phyloP scores from a whole-genome alignment of 805 yeast species.

The Saccharomycopsis babjevae region DNA sequence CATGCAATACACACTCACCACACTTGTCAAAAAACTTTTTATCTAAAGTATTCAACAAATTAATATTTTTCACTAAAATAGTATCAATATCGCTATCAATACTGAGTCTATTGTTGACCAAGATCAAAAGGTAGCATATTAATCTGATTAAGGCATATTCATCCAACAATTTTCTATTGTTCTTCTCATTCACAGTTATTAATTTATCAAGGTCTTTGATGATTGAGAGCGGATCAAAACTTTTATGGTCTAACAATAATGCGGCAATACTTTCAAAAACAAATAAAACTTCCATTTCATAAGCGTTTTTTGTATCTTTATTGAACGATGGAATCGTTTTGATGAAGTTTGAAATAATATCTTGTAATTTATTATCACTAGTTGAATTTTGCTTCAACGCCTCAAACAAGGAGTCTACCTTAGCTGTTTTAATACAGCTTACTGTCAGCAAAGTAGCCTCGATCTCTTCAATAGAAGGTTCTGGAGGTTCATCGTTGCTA shows the following conservation, averaged over 20 bases:
- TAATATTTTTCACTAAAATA: neutral
- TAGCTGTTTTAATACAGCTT: constrained; percentile 61
- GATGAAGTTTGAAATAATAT: constrained; percentile 2
- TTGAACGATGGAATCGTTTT: constrained; percentile 5
- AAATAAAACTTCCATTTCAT: constrained; percentile 39
- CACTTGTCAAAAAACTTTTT: neutral
- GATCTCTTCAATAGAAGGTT: constrained; percentile 89
- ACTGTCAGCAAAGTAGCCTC: constrained; percentile 74
- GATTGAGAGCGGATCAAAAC: neutral
- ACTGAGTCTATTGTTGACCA: constrained; percentile 30
- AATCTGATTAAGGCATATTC: constrained; percentile 31
- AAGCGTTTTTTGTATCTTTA: constrained; percentile 26
- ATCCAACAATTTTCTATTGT: constrained; percentile 24
- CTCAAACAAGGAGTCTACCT: constrained; percentile 8
- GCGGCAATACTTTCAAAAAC: constrained; percentile 33
- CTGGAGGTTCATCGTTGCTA: constrained; percentile 72
- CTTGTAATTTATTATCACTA: neutral
- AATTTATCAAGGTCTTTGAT: constrained; percentile 19
- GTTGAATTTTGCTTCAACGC: neutral
- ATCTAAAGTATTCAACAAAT: constrained; percentile 1
- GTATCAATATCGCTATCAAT: constrained; percentile 17
- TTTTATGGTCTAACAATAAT: neutral
- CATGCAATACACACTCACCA: neutral
- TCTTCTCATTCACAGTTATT: constrained; percentile 23
- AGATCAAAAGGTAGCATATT: constrained; percentile 40